Conservation (phyloP, 495 filamentous ascomycete genomes). For the Tuber borchii region DNA sequence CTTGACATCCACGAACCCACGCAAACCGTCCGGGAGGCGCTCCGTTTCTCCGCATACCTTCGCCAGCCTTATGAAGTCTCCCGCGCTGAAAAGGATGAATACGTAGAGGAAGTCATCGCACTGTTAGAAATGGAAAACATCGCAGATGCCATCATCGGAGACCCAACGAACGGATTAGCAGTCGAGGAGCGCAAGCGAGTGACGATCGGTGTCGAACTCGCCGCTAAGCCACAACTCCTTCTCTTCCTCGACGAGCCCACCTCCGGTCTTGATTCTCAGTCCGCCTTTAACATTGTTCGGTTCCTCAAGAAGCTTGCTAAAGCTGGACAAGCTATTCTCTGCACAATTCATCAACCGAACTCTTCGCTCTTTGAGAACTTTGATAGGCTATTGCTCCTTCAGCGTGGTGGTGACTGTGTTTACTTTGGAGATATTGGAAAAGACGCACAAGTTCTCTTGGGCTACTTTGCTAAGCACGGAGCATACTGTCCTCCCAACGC, state of each 20-base stretch:
- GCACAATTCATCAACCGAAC: conserved; percentile 89
- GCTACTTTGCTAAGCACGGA: conserved; percentile 53
- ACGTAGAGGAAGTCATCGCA: conserved; percentile 75
- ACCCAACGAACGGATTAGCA: conserved; percentile 67
- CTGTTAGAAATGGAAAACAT: conserved; percentile 77
- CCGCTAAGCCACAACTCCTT: conserved; percentile 75
- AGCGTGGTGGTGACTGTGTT: conserved; percentile 57
- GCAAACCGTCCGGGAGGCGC: conserved; percentile 73
- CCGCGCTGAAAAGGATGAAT: conserved; percentile 66
- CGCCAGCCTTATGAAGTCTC: conserved; percentile 67
- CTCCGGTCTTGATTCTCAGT: conserved; percentile 75
- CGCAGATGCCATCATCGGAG: conserved; percentile 77
- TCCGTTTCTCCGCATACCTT: conserved; percentile 75
- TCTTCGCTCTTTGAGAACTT: conserved; percentile 79
- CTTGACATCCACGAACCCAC: conserved; percentile 72
- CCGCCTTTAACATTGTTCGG: conserved; percentile 80
- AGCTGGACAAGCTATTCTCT: conserved; percentile 79
- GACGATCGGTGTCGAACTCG: conserved; percentile 83
- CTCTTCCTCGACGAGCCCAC: conserved; percentile 91
- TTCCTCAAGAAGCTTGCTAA: conserved; percentile 79
- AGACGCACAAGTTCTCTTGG: conserved; percentile 46
- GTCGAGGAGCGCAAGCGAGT: conserved; percentile 89
- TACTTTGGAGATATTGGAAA: conserved; percentile 65
- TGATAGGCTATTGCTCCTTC: conserved; percentile 59
- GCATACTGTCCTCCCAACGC: conserved; percentile 45